These are phyloP conservation scores for Scenedesmus sp. DNA, from an alignment of 163 green algal genomes.

Conservation along the genomic window DNA sequence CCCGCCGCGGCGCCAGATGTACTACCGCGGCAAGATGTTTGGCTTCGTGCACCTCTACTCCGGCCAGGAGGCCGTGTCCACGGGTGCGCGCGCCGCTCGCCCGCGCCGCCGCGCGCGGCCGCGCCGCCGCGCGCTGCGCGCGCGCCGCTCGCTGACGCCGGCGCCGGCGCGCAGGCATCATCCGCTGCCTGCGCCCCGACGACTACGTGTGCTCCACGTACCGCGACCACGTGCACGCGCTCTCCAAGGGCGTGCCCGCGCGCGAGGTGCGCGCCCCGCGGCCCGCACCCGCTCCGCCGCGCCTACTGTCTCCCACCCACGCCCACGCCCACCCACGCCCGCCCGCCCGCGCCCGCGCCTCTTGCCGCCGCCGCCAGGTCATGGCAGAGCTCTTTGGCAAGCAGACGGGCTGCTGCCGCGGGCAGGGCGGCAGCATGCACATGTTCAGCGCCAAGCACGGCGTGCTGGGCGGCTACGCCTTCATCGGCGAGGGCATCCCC, in stretches of 20 bases:
- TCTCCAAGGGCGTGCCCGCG: conserved; percentile 85
- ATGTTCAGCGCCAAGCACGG: conserved; percentile 93
- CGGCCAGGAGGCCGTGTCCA: conserved; percentile 92
- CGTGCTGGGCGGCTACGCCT: conserved; percentile 77
- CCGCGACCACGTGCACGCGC: conserved; percentile 97
- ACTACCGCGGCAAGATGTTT: conserved; percentile 97
- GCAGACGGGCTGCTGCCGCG: conserved; percentile 93
- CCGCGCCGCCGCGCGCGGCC: conserved; percentile 44
- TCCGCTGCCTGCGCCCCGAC: conserved; percentile 77
- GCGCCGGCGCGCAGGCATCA: conserved; percentile 49
- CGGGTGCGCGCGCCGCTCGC: conserved; percentile 50
- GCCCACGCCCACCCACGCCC: neutral
- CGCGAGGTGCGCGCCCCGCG: conserved; percentile 25
- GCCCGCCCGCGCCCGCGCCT: neutral
- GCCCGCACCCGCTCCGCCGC: neutral
- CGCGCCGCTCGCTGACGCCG: neutral
- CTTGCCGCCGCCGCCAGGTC: conserved; percentile 72
- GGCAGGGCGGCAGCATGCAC: conserved; percentile 97
- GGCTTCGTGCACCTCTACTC: conserved; percentile 98
- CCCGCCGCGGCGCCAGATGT: conserved; percentile 97
- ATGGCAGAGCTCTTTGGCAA: conserved; percentile 99
- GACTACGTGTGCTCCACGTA: conserved; percentile 99
- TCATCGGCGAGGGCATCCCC: conserved; percentile 94
- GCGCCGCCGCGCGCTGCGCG: neutral
- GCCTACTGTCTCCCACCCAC: neutral